These are phyloP conservation scores for Pestalotiopsis fici DNA, from an alignment of 2,329 filamentous ascomycete species.

Conservation along the genomic window DNA sequence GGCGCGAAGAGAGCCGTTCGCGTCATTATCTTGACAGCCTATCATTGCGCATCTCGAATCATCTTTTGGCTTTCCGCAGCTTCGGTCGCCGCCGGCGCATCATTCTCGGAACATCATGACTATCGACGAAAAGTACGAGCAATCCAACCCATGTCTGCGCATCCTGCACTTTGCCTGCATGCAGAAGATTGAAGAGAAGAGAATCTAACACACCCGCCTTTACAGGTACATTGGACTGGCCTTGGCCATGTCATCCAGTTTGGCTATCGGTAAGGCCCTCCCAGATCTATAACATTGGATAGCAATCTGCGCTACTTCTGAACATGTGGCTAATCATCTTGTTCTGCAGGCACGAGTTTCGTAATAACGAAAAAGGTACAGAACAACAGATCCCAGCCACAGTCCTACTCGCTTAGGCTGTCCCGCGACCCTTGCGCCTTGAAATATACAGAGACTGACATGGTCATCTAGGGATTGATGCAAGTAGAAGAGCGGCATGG, in stretches of 20 bases:
- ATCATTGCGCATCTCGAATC: not conserved
- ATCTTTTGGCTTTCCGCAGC: not conserved
- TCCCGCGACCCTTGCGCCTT: conserved; percentile 12
- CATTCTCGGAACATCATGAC: not conserved
- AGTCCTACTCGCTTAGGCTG: not conserved
- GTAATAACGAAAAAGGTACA: conserved; percentile 97
- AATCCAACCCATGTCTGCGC: not conserved
- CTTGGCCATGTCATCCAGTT: conserved; percentile 72
- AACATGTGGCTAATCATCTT: conserved; percentile 15
- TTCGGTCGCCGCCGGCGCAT: not conserved
- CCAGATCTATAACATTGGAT: conserved; percentile 5
- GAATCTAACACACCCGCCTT: conserved; percentile 29
- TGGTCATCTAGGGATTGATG: conserved; percentile 71
- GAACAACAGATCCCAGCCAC: conserved; percentile 12
- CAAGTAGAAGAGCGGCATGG: conserved; percentile 90
- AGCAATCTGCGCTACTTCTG: conserved; percentile 8
- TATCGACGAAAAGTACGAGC: conserved; percentile 7
- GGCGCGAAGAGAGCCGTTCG: conserved; percentile 3
- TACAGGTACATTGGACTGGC: conserved; percentile 74
- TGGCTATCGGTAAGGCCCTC: conserved; percentile 68
- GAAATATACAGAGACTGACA: conserved; percentile 5
- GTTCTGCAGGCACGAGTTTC: conserved; percentile 78
- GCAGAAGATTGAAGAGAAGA: not conserved
- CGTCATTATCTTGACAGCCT: not conserved
- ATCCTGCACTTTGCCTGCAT: not conserved